Percentiles rank a stretch among this genome's conserved stretches.
phyloP scores from a whole-genome alignment of 2,329 filamentous ascomycete species.

The Botryosphaeria agaves region DNA sequence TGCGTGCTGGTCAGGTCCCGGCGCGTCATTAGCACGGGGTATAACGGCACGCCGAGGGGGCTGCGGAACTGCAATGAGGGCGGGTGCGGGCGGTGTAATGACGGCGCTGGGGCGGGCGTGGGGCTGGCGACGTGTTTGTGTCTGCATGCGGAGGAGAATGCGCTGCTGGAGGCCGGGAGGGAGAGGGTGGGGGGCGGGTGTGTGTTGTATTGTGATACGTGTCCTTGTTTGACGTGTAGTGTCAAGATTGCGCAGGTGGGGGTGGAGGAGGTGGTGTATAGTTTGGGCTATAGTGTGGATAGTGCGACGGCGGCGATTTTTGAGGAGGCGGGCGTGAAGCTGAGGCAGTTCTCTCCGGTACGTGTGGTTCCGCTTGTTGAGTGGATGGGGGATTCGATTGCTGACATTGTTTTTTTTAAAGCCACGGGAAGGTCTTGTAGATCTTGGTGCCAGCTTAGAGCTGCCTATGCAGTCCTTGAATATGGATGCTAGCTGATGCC shows the following conservation, averaged over 20 bases:
- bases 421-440: conserved; percentile 17
- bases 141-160: conserved; percentile 97
- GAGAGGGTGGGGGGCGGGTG: conserved; percentile 72
- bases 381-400: neutral
- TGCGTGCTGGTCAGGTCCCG: conserved; percentile 79
- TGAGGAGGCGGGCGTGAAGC: conserved; percentile 59
- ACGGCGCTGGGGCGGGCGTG: conserved; percentile 49
- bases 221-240: conserved; percentile 90
- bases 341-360: conserved; percentile 80
- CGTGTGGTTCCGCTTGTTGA: conserved; percentile 17
- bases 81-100: conserved; percentile 75
- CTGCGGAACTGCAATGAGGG: conserved; percentile 84
- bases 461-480: neutral
- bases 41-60: conserved; percentile 90
- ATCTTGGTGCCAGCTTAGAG: conserved; percentile 6
- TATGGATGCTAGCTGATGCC: neutral
- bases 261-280: conserved; percentile 90
- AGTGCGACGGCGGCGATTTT: conserved; percentile 61
- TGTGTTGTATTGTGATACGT: conserved; percentile 82
- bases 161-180: conserved; percentile 79
- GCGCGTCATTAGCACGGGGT: conserved; percentile 85
- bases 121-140: conserved; percentile 78
- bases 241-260: conserved; percentile 98
- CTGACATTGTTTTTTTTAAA: neutral
- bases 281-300: conserved; percentile 90